Percentiles rank a stretch among this genome's conserved stretches.
Conservation (phyloP, 306 rosid species). For the Pachyrhizus erosus region DNA sequence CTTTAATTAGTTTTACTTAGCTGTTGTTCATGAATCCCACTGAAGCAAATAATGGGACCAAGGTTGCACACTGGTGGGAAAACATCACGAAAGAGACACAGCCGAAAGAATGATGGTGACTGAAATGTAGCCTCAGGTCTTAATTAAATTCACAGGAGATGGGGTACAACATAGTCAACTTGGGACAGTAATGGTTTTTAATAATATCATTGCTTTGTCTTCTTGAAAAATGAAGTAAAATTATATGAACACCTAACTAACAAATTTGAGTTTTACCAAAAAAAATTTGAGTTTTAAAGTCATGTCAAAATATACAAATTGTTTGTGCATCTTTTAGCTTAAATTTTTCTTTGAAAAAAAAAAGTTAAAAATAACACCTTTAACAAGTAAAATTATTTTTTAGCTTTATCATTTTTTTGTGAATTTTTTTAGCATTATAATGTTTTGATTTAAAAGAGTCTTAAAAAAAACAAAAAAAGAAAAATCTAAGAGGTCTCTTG, state of each 20-base stretch:
- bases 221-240: not conserved
- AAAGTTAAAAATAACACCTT: no score
- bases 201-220: not conserved
- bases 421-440: no score
- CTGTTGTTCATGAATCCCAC: constrained; percentile 18
- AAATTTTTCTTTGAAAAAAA: no score
- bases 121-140: constrained; percentile 8
- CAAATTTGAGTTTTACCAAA: not conserved
- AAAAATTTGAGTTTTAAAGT: no score
- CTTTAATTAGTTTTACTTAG: not conserved
- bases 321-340: no score
- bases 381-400: no score
- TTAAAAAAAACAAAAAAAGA: no score
- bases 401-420: no score
- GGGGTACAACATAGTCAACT: constrained; percentile 40
- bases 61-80: constrained; percentile 33
- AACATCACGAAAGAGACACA: constrained; percentile 21
- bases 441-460: no score
- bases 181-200: constrained; percentile 14
- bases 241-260: not conserved
- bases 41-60: constrained; percentile 25
- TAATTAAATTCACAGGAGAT: not conserved
- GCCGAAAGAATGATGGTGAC: constrained; percentile 73
- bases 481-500: no score
- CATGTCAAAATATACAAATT: no score